Conservation (phyloP, 2,329 filamentous ascomycete species). For the Apiospora arundinis region DNA sequence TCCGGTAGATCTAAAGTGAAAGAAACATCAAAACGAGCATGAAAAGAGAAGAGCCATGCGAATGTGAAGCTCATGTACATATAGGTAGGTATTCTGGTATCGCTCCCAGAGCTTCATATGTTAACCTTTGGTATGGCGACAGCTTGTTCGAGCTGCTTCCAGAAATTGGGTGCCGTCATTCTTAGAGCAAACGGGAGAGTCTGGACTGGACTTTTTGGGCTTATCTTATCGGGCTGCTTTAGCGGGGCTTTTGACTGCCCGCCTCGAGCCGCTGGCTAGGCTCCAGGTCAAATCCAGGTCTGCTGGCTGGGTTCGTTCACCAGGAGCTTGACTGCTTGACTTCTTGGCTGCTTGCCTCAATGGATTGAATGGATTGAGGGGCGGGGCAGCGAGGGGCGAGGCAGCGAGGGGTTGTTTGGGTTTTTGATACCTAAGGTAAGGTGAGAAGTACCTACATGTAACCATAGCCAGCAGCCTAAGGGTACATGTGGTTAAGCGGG, state of each 20-base stretch:
- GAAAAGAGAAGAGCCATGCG: not conserved
- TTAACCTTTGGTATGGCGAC: conserved; percentile 2
- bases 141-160: conserved; percentile 26
- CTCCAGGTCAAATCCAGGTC: too few relatives aligned
- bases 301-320: too few relatives aligned
- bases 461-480: too few relatives aligned
- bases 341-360: too few relatives aligned
- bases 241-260: not conserved
- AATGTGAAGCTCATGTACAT: not conserved
- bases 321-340: too few relatives aligned
- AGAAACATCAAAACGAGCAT: not conserved
- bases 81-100: not conserved
- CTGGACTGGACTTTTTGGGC: conserved; percentile 3
- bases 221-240: conserved; percentile 7
- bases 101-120: not conserved
- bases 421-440: too few relatives aligned
- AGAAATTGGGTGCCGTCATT: conserved; percentile 26
- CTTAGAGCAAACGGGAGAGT: conserved; percentile 24
- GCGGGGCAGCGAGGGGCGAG: too few relatives aligned
- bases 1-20: not conserved
- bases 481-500: not conserved
- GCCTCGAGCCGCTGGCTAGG: too few relatives aligned
- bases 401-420: too few relatives aligned
- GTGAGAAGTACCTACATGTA: too few relatives aligned
- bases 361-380: too few relatives aligned